Conservation (phyloP, 1,284 basidiomycete genomes). For the Inonotus hispidus region DNA sequence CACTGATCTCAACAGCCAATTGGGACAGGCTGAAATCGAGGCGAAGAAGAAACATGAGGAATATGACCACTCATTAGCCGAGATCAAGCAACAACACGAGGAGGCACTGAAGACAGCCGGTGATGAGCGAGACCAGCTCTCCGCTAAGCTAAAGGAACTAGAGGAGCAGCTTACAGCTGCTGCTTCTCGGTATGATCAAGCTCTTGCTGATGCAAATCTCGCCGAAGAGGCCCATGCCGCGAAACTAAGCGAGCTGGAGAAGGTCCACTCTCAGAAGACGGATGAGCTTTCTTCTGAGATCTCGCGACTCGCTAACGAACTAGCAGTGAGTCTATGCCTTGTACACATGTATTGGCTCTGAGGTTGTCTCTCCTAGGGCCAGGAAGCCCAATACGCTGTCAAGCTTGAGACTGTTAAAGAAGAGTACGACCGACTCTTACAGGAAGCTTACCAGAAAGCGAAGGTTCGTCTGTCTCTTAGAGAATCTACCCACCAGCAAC, state of each 20-base stretch:
- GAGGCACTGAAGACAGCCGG: constrained; percentile 39
- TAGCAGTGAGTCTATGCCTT: constrained; percentile 43
- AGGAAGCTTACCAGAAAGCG: constrained; percentile 69
- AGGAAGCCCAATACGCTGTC: constrained; percentile 61
- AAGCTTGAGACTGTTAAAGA: constrained; percentile 62
- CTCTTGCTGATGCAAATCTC: constrained; percentile 38
- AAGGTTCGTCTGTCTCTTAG: constrained; percentile 44
- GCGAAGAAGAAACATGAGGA: constrained; percentile 46
- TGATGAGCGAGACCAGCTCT: constrained; percentile 42
- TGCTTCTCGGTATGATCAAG: constrained; percentile 42
- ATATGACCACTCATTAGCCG: constrained; percentile 36
- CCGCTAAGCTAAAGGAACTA: constrained; percentile 41
- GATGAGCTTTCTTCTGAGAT: constrained; percentile 57
- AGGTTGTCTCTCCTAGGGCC: constrained; percentile 33
- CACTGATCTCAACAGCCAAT: constrained; percentile 40
- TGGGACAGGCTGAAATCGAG: constrained; percentile 46
- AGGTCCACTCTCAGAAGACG: constrained; percentile 41
- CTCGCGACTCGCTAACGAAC: constrained; percentile 48
- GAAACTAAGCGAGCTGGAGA: constrained; percentile 47
- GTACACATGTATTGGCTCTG: background rate
- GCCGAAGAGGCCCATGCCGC: constrained; percentile 42
- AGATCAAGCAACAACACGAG: constrained; percentile 40
- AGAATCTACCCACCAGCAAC: constrained; percentile 10
- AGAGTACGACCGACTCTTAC: constrained; percentile 59
- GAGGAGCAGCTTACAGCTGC: constrained; percentile 42